These are phyloP conservation scores for Euphorbia celastroides DNA, from an alignment of 441 rosid genomes.

Conservation along the genomic window DNA sequence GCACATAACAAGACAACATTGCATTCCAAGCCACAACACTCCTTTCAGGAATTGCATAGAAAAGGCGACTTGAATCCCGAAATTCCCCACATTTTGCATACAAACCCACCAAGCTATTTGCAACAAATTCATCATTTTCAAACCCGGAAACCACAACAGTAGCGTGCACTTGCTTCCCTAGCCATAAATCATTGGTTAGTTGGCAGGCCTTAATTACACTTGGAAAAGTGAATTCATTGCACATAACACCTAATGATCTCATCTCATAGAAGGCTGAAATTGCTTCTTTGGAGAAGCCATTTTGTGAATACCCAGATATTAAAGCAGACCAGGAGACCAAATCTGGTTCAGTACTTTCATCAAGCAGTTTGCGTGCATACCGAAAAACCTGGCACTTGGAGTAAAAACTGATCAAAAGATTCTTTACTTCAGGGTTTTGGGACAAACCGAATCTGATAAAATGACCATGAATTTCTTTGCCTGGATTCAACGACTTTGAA, in stretches of 20 bases:
- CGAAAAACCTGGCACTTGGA: constrained; percentile 37
- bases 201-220: constrained; percentile 61
- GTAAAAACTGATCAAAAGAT: constrained; percentile 39
- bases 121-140: constrained; percentile 56
- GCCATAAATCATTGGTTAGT: constrained; percentile 31
- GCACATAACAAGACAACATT: constrained; percentile 53
- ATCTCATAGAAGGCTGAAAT: constrained; percentile 37
- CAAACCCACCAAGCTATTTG: constrained; percentile 53
- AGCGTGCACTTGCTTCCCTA: constrained; percentile 64
- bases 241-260: constrained; percentile 47
- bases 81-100: constrained; percentile 55
- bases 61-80: constrained; percentile 44
- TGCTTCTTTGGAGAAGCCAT: constrained; percentile 47
- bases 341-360: constrained; percentile 50
- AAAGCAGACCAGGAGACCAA: constrained; percentile 67
- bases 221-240: constrained; percentile 60
- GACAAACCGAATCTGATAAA: constrained; percentile 31
- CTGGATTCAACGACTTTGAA: constrained; percentile 33
- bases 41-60: constrained; percentile 37
- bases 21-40: constrained; percentile 70
- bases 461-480: constrained; percentile 42
- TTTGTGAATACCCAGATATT: constrained; percentile 57
- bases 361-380: constrained; percentile 51
- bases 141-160: constrained; percentile 46
- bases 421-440: constrained; percentile 29